Conservation (phyloP, 1,139 yeast genomes). For the Meyerozyma elateridarum region DNA sequence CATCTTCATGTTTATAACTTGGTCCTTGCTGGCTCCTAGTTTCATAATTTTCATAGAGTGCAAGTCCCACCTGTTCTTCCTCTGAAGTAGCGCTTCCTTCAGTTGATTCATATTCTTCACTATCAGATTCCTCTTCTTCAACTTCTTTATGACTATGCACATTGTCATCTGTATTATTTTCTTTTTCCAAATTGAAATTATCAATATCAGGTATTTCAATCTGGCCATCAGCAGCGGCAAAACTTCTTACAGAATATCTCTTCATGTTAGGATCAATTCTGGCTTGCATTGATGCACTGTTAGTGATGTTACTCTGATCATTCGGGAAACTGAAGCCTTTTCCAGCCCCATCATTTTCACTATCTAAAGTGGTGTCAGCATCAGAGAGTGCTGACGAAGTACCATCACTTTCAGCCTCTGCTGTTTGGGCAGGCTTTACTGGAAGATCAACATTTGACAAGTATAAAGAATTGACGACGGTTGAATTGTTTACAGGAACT, state of each 20-base stretch:
- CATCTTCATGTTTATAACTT: too few species aligned
- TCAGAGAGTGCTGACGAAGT: background rate
- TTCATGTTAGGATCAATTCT: conserved; percentile 8
- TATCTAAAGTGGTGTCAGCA: conserved; percentile 8
- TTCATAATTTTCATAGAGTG: too few species aligned
- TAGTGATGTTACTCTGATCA: conserved; percentile 29
- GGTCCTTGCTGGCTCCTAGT: background rate
- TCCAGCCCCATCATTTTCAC: conserved; percentile 33
- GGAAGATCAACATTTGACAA: background rate
- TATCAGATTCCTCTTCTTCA: conserved; percentile 8
- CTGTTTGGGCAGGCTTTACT: background rate
- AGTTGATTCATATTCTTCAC: conserved; percentile 3
- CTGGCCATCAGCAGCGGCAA: conserved; percentile 29
- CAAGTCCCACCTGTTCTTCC: too few species aligned
- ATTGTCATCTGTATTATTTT: background rate
- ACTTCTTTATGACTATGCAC: conserved; percentile 10
- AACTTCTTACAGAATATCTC: conserved; percentile 21
- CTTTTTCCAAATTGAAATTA: conserved; percentile 11
- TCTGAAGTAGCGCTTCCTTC: conserved; percentile 5
- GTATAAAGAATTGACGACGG: conserved; percentile 1
- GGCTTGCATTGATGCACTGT: conserved; percentile 20
- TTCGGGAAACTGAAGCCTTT: conserved; percentile 39
- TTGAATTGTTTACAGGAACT: background rate
- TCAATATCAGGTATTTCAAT: conserved; percentile 42
- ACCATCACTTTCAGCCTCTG: background rate